These are phyloP conservation scores for Claviceps spartinae DNA, from an alignment of 2,329 filamentous ascomycete genomes.

Conservation along the genomic window DNA sequence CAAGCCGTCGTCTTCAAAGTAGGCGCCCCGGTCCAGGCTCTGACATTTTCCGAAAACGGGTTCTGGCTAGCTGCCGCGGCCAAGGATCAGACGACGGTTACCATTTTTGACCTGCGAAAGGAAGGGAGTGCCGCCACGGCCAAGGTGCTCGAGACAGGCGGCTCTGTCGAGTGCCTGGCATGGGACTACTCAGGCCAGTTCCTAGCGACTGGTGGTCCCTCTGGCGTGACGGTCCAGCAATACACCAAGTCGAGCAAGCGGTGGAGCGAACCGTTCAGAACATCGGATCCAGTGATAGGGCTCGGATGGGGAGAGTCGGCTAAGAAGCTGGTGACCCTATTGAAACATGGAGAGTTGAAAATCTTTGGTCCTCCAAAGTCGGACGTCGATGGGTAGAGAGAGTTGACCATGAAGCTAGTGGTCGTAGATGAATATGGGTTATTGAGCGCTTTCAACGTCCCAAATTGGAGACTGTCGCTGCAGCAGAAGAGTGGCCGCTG, in stretches of 20 bases:
- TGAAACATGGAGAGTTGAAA: constrained; percentile 58
- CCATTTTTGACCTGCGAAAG: constrained; percentile 87
- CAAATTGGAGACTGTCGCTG: constrained; percentile 24
- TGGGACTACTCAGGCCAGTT: constrained; percentile 98
- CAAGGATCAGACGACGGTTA: constrained; percentile 63
- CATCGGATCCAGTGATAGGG: constrained; percentile 57
- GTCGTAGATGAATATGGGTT: neutral
- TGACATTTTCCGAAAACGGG: constrained; percentile 91
- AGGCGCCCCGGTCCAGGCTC: constrained; percentile 55
- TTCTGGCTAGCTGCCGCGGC: constrained; percentile 84
- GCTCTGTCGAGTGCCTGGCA: constrained; percentile 57
- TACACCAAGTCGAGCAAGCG: constrained; percentile 77
- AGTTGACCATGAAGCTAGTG: constrained; percentile 58
- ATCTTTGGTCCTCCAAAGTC: no score
- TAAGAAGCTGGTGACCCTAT: constrained; percentile 61
- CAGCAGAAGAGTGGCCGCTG: no score
- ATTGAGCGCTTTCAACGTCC: constrained; percentile 52
- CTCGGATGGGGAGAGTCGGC: constrained; percentile 68
- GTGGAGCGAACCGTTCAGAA: constrained; percentile 78
- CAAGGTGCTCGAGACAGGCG: constrained; percentile 78
- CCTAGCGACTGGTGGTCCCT: constrained; percentile 66
- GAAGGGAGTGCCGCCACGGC: constrained; percentile 67
- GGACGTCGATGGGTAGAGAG: constrained; percentile 62
- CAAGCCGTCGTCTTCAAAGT: constrained; percentile 62
- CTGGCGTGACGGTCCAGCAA: constrained; percentile 75